Conservation (phyloP, 768 basidiomycete genomes). For the Calocybe cyanea region DNA sequence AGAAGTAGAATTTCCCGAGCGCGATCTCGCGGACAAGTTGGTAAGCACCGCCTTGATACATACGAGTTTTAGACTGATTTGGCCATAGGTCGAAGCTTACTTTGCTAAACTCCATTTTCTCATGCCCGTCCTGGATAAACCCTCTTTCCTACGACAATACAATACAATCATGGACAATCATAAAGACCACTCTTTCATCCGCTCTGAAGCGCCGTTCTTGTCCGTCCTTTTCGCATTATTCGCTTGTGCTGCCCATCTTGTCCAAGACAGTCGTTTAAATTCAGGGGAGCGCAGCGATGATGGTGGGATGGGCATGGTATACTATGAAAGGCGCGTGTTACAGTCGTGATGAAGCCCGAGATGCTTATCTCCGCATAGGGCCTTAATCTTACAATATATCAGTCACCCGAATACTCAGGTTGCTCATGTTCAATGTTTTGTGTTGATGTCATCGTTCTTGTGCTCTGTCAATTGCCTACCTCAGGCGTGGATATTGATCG, state of each 20-base stretch:
- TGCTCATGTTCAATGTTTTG: constrained; percentile 86
- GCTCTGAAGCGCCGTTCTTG: constrained; percentile 70
- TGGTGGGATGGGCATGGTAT: constrained; percentile 87
- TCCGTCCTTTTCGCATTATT: constrained; percentile 86
- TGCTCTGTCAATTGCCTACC: constrained; percentile 93
- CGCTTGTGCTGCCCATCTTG: constrained; percentile 79
- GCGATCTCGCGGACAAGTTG: constrained; percentile 83
- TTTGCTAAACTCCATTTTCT: constrained; percentile 85
- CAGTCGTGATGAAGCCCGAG: constrained; percentile 10
- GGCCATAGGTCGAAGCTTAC: constrained; percentile 73
- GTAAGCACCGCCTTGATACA: constrained; percentile 40
- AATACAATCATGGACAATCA: constrained; percentile 69
- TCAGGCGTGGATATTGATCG: constrained; percentile 90
- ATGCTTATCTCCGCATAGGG: constrained; percentile 41
- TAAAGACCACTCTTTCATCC: constrained; percentile 46
- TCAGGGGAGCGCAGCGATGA: constrained; percentile 59
- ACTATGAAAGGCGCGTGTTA: constrained; percentile 72
- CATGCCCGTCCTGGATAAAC: constrained; percentile 85
- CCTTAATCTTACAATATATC: constrained; percentile 88
- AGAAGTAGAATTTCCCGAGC: constrained; percentile 83
- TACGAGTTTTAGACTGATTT: constrained; percentile 21
- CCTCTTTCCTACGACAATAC: constrained; percentile 74
- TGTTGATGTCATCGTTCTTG: constrained; percentile 85
- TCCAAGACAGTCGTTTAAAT: constrained; percentile 66
- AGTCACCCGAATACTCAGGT: constrained; percentile 83